A percentile compares a stretch with the other conserved stretches of the same genome.
Evolutionary conservation across 352 stramenopile species (phyloP).

Genomic region (Globisporangium uncinulatum): DNA sequence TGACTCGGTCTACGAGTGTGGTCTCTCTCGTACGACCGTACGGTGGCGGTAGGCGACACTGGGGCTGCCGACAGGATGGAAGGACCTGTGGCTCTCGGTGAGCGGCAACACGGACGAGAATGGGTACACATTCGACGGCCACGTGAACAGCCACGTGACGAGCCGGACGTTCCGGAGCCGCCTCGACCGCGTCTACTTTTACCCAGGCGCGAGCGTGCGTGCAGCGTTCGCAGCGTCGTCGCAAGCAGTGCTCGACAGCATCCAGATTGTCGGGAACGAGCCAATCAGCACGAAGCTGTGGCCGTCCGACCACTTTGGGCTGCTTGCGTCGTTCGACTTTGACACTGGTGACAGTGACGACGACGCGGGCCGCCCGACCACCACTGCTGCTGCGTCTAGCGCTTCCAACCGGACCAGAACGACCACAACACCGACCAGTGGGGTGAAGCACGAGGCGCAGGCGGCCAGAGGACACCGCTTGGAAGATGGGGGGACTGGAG

Average conservation of each 20-base stretch:
- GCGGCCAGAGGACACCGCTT: not conserved
- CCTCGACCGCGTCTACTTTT: slow-evolving; percentile 75
- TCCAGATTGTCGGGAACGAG: slow-evolving; percentile 59
- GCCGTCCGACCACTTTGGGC: slow-evolving; percentile 71
- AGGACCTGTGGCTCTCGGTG: slow-evolving; percentile 63
- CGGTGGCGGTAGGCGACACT: slow-evolving; percentile 21
- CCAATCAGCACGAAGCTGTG: slow-evolving; percentile 63
- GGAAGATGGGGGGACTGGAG: too few species aligned
- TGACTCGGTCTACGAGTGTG: not conserved
- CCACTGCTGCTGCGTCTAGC: not conserved
- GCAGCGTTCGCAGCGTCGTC: slow-evolving; percentile 11
- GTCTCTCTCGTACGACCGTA: not conserved
- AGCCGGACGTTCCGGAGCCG: slow-evolving; percentile 62
- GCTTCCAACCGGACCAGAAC: not conserved
- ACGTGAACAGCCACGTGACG: slow-evolving; percentile 47
- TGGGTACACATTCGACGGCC: slow-evolving; percentile 67
- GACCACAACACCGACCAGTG: not conserved
- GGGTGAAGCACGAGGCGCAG: not conserved
- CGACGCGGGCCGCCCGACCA: not conserved
- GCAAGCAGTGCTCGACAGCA: slow-evolving; percentile 24
- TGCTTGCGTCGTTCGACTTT: slow-evolving; percentile 46
- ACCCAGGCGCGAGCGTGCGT: slow-evolving; percentile 13
- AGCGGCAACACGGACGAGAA: slow-evolving; percentile 69
- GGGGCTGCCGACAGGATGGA: slow-evolving; percentile 52
- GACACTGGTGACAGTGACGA: slow-evolving; percentile 9